Percentiles rank a stretch among this genome's conserved stretches.
phyloP scores from a whole-genome alignment of 257 asterid species.

The Solanum verrucosum region DNA sequence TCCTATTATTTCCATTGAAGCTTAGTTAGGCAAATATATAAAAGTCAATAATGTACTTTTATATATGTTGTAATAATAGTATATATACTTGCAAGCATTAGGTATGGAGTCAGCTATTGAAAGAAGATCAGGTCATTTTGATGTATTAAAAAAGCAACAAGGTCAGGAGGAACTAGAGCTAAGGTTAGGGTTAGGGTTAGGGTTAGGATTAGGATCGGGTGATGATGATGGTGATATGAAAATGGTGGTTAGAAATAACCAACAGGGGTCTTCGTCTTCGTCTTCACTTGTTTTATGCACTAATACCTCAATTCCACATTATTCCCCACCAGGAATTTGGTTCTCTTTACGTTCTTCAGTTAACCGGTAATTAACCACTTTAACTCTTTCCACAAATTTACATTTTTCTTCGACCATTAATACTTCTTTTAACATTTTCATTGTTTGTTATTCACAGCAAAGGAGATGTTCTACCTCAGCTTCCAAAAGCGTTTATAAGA shows the following conservation, averaged over 20 bases:
- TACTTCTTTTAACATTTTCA: neutral
- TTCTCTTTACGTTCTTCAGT: neutral
- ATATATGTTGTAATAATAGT: neutral
- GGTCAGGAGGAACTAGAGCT: neutral
- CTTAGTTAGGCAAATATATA: neutral
- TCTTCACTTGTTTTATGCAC: neutral
- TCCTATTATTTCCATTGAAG: neutral
- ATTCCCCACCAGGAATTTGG: neutral
- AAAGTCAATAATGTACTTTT: neutral
- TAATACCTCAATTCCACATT: neutral
- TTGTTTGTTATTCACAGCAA: neutral
- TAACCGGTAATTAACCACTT: neutral
- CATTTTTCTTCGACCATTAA: neutral
- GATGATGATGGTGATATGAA: neutral
- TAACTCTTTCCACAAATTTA: neutral
- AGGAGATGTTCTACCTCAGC: constrained; percentile 10
- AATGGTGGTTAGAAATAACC: neutral
- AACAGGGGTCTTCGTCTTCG: neutral
- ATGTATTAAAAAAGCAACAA: neutral
- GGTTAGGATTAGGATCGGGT: neutral
- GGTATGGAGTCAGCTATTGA: neutral
- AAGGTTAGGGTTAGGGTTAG: neutral
- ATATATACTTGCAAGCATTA: neutral
- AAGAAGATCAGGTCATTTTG: neutral
- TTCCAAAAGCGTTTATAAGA: constrained; percentile 10